Conservation (phyloP, 768 basidiomycete genomes). For the Xerocomus brunneocitrinus region DNA sequence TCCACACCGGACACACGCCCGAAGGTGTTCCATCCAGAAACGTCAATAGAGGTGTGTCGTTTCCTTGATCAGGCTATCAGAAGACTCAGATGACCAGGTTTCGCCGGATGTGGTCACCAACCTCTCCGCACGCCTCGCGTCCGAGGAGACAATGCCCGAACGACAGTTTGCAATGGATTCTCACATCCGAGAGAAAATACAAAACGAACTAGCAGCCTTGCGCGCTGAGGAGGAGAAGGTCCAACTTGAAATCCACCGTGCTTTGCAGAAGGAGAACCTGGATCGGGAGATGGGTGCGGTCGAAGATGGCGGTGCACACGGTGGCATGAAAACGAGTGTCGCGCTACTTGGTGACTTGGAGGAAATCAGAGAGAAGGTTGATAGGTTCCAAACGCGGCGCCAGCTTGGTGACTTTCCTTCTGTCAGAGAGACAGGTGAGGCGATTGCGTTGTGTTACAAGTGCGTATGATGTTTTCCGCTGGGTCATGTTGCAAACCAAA, state of each 20-base stretch:
- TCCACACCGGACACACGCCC: constrained; percentile 55
- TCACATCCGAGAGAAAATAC: constrained; percentile 68
- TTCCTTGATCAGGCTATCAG: not conserved
- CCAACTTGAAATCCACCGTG: constrained; percentile 66
- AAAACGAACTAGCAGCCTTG: constrained; percentile 60
- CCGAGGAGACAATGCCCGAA: constrained; percentile 56
- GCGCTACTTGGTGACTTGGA: constrained; percentile 71
- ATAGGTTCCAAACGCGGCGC: constrained; percentile 57
- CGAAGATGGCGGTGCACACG: constrained; percentile 38
- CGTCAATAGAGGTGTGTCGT: constrained; percentile 46
- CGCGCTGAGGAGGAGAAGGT: constrained; percentile 67
- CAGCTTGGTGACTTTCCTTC: constrained; percentile 51
- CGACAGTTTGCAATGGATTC: constrained; percentile 73
- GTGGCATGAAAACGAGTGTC: constrained; percentile 52
- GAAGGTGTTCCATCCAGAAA: constrained; percentile 54
- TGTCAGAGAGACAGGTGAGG: constrained; percentile 53
- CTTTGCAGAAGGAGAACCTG: constrained; percentile 84
- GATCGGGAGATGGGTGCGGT: constrained; percentile 63
- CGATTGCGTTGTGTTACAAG: constrained; percentile 74
- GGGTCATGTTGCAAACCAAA: not conserved
- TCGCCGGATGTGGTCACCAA: constrained; percentile 79
- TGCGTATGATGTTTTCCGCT: constrained; percentile 20
- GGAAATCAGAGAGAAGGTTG: constrained; percentile 67
- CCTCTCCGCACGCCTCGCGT: constrained; percentile 60
- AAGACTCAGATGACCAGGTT: constrained; percentile 47